Evolutionary conservation across 768 basidiomycete genomes (phyloP).

Genomic region (Chalciporus sphaerocephalus): DNA sequence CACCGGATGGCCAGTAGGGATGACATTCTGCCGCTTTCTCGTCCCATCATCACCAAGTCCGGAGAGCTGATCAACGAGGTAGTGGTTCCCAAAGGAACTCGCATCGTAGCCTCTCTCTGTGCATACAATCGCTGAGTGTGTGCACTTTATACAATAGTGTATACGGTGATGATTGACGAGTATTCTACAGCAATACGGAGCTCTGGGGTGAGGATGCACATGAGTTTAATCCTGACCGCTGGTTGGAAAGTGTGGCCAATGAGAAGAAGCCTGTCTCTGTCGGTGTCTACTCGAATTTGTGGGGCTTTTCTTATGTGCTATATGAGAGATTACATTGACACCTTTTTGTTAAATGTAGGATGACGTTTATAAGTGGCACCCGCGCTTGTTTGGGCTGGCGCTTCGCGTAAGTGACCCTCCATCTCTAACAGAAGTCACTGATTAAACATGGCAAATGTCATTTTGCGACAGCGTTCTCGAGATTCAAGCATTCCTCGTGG

Average conservation of each 20-base stretch:
- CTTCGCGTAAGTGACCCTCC: conserved; percentile 25
- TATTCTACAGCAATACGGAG: conserved; percentile 25
- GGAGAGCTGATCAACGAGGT: conserved; percentile 43
- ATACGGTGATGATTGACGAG: too few relatives aligned
- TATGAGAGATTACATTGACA: background rate
- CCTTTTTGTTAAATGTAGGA: conserved; percentile 11
- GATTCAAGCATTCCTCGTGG: conserved; percentile 56
- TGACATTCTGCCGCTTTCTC: conserved; percentile 56
- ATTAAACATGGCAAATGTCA: background rate
- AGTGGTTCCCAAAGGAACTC: conserved; percentile 47
- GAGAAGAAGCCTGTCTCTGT: conserved; percentile 21
- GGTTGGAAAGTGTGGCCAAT: conserved; percentile 19
- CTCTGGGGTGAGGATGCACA: conserved; percentile 32
- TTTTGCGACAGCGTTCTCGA: conserved; percentile 41
- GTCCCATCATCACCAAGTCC: conserved; percentile 43
- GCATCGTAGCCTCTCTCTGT: conserved; percentile 49
- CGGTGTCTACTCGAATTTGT: conserved; percentile 31
- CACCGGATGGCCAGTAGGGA: conserved; percentile 49
- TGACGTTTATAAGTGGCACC: conserved; percentile 27
- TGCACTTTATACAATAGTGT: too few relatives aligned
- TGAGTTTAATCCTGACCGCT: conserved; percentile 30
- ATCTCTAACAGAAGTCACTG: background rate
- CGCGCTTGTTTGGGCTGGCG: conserved; percentile 31
- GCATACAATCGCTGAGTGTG: conserved; percentile 54
- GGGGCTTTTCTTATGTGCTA: background rate